These are phyloP conservation scores for Fusarium globosum DNA, from an alignment of 2,329 filamentous ascomycete species.

Conservation along the genomic window DNA sequence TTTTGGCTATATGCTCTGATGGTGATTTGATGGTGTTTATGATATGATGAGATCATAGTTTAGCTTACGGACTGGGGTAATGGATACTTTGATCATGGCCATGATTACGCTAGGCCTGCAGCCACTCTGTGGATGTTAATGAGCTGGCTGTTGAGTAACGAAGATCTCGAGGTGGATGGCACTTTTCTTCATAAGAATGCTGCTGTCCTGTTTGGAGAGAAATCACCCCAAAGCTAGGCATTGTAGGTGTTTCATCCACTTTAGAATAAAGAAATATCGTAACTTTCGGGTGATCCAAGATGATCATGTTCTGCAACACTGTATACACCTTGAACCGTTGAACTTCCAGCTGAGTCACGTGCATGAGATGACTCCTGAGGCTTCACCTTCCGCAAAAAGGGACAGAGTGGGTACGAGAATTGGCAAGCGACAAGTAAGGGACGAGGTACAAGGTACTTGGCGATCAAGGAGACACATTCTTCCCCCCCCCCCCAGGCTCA, in stretches of 20 bases:
- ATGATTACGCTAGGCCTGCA: slow-evolving; percentile 33
- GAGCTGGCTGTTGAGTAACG: slow-evolving; percentile 1
- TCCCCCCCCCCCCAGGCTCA: slow-evolving; percentile 45
- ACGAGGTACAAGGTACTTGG: slow-evolving; percentile 38
- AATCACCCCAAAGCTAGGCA: too few relatives aligned
- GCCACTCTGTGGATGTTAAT: slow-evolving; percentile 11
- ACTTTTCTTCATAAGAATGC: background rate
- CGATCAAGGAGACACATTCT: slow-evolving; percentile 56
- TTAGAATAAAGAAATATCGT: background rate
- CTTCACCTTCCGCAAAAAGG: slow-evolving; percentile 36
- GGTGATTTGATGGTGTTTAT: background rate
- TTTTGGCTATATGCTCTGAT: slow-evolving; percentile 3
- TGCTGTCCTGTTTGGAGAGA: background rate
- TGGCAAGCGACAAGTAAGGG: slow-evolving; percentile 42
- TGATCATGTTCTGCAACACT: background rate
- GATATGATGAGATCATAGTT: slow-evolving; percentile 9
- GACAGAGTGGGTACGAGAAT: slow-evolving; percentile 46
- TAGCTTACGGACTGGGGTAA: background rate
- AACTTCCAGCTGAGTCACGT: slow-evolving; percentile 46
- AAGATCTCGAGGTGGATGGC: background rate
- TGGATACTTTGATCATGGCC: slow-evolving; percentile 11
- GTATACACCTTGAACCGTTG: slow-evolving; percentile 1
- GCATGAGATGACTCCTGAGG: slow-evolving; percentile 40
- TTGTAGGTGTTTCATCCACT: too few relatives aligned
- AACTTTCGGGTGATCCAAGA: background rate